A percentile compares a stretch with the other conserved stretches of the same genome.
phyloP scores from a whole-genome alignment of 208 protist genomes.

The Leishmania braziliensis region DNA sequence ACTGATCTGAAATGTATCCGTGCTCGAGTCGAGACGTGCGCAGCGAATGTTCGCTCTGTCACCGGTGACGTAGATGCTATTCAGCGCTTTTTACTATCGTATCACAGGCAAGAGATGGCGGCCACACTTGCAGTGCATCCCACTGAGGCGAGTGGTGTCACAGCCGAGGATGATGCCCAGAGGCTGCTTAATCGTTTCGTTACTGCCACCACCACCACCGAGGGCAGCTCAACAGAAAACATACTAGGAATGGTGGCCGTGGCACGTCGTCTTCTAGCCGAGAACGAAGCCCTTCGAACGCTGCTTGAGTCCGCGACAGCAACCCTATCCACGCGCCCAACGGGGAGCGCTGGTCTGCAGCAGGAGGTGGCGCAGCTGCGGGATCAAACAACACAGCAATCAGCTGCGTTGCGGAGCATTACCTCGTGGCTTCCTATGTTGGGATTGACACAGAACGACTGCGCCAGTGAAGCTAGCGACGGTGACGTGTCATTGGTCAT shows the following conservation, averaged over 20 bases:
- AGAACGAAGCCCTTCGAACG: constrained; percentile 33
- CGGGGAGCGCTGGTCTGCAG: constrained; percentile 10
- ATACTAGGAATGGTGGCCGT: constrained; percentile 34
- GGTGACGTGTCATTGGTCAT: not conserved
- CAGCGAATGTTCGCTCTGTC: constrained; percentile 12
- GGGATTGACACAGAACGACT: constrained; percentile 1
- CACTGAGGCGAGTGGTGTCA: not conserved
- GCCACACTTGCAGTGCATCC: constrained; percentile 17
- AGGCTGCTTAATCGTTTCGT: constrained; percentile 5
- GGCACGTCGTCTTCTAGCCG: constrained; percentile 25
- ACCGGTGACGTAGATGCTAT: constrained; percentile 24
- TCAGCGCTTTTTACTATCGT: constrained; percentile 32
- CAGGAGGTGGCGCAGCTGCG: constrained; percentile 28
- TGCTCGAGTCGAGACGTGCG: constrained; percentile 10
- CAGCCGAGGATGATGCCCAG: not conserved
- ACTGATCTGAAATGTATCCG: constrained; percentile 25
- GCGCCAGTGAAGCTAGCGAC: not conserved
- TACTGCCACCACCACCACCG: not conserved
- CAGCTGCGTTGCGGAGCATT: constrained; percentile 17
- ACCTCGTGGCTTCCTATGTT: constrained; percentile 23
- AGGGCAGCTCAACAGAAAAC: constrained; percentile 20
- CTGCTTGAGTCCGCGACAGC: constrained; percentile 22
- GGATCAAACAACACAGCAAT: constrained; percentile 19
- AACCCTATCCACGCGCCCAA: constrained; percentile 11
- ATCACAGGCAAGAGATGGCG: constrained; percentile 29